These are phyloP conservation scores for Nakataea oryzae DNA, from an alignment of 2,329 filamentous ascomycete genomes.

Conservation along the genomic window DNA sequence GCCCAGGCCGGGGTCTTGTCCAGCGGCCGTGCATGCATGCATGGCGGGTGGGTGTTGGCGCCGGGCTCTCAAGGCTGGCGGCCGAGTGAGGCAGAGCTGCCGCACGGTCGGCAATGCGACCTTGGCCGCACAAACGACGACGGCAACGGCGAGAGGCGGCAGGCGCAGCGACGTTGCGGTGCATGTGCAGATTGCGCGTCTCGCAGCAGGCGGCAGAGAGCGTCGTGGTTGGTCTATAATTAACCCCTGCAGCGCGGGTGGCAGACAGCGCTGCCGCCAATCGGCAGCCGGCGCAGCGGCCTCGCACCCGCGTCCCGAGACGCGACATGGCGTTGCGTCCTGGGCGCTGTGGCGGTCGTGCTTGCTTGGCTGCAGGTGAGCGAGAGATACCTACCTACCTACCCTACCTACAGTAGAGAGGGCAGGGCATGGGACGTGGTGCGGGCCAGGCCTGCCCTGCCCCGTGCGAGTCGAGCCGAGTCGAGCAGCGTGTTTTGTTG, in stretches of 20 bases:
- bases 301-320: not conserved
- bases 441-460: too few species aligned
- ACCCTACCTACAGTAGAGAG: too few species aligned
- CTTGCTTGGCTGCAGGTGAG: too few species aligned
- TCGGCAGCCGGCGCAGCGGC: not conserved
- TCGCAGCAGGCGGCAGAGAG: not conserved
- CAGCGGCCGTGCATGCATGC: too few species aligned
- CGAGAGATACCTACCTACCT: too few species aligned
- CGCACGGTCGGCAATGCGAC: not conserved
- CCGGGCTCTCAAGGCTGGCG: not conserved
- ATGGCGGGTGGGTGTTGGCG: not conserved
- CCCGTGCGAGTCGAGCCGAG: too few species aligned
- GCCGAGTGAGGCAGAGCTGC: not conserved
- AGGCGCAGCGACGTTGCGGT: not conserved
- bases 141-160: too few species aligned
- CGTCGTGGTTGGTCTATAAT: not conserved
- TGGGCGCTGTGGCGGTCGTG: not conserved
- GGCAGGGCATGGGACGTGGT: too few species aligned
- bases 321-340: not conserved
- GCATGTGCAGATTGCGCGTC: not conserved
- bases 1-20: not conserved
- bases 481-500: too few species aligned
- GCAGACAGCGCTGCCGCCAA: not conserved
- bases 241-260: not conserved
- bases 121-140: not conserved